phyloP scores from a whole-genome alignment of 2,329 filamentous ascomycete genomes.

The Fusarium lyarnte region DNA sequence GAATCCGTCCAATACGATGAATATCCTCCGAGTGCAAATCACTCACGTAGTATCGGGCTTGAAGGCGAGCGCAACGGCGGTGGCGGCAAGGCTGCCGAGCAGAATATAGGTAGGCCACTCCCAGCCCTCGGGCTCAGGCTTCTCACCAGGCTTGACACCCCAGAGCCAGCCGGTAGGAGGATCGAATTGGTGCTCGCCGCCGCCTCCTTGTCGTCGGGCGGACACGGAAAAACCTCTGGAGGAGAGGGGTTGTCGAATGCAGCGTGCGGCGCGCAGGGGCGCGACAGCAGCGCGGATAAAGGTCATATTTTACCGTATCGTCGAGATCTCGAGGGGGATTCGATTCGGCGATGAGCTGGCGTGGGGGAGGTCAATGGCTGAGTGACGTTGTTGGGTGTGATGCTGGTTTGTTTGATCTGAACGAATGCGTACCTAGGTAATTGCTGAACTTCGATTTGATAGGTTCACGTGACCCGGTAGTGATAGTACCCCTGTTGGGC shows the following conservation, averaged over 20 bases:
- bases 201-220: slow-evolving; percentile 53
- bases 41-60: slow-evolving; percentile 99
- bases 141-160: slow-evolving; percentile 93
- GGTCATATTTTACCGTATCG: slow-evolving; percentile 46
- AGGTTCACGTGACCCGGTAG: slow-evolving; percentile 38
- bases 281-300: slow-evolving; percentile 50
- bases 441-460: slow-evolving; percentile 38
- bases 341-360: slow-evolving; percentile 39
- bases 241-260: slow-evolving; percentile 47
- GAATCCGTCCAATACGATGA: not conserved
- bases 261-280: slow-evolving; percentile 51
- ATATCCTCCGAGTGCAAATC: slow-evolving; percentile 6
- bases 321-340: slow-evolving; percentile 25
- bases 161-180: slow-evolving; percentile 92
- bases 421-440: slow-evolving; percentile 32
- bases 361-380: slow-evolving; percentile 44
- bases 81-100: slow-evolving; percentile 79
- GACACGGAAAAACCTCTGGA: slow-evolving; percentile 57
- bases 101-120: slow-evolving; percentile 87
- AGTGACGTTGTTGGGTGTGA: slow-evolving; percentile 33
- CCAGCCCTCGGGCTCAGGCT: slow-evolving; percentile 96
- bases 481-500: not conserved
- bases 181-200: slow-evolving; percentile 80
- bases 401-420: slow-evolving; percentile 36
- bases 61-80: slow-evolving; percentile 85